A percentile compares a stretch with the other conserved stretches of the same genome.
Conservation (phyloP, 768 basidiomycete species). For the Trametes sanguinea region DNA sequence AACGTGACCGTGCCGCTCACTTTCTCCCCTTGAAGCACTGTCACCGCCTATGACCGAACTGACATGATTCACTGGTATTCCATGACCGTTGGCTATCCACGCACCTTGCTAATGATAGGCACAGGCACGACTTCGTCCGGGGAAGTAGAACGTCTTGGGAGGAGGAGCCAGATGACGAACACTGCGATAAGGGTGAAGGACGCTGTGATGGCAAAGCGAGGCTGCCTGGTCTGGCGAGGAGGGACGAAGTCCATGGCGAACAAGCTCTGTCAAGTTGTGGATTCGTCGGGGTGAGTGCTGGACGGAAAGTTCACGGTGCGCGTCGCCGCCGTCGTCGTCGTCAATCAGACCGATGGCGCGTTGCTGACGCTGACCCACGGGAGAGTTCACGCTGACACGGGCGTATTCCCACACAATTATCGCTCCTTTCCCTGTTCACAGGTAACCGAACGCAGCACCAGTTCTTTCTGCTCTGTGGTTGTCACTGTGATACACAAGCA, state of each 20-base stretch:
- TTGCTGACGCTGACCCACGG: no score
- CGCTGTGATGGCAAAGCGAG: slow-evolving; percentile 24
- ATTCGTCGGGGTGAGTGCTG: neutral
- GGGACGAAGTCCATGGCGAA: slow-evolving; percentile 10
- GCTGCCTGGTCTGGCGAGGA: slow-evolving; percentile 22
- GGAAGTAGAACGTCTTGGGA: slow-evolving; percentile 13
- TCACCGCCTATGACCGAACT: slow-evolving; percentile 47
- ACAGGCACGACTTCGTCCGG: slow-evolving; percentile 6
- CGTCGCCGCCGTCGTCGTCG: no score
- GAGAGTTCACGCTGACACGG: no score
- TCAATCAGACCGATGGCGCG: no score
- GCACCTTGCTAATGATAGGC: slow-evolving; percentile 24
- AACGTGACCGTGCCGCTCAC: slow-evolving; percentile 70
- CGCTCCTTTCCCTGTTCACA: no score
- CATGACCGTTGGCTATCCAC: neutral
- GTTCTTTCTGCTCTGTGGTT: neutral
- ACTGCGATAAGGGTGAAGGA: slow-evolving; percentile 25
- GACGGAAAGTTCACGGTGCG: neutral
- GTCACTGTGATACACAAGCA: no score
- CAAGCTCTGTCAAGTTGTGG: no score
- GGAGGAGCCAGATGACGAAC: slow-evolving; percentile 25
- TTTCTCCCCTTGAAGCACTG: slow-evolving; percentile 62
- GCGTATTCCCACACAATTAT: no score
- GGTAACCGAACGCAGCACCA: neutral
- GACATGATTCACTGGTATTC: no score